Evolutionary conservation across 2,329 filamentous ascomycete species (phyloP).

Genomic region (Fusarium buharicum): DNA sequence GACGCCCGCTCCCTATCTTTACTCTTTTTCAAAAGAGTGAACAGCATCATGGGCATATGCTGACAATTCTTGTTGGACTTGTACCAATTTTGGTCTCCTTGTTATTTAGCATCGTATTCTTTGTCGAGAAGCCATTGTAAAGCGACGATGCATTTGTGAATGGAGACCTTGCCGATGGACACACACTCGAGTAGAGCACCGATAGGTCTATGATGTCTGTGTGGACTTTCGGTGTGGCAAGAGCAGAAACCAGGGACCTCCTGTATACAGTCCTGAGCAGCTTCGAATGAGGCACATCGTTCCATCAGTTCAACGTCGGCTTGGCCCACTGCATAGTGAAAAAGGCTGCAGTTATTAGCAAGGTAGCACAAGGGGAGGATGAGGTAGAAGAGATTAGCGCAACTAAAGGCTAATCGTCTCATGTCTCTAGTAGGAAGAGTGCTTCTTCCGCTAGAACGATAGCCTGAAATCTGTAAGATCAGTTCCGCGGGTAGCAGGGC

Average conservation of each 20-base stretch:
- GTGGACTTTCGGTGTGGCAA: accelerated
- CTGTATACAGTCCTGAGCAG: not conserved
- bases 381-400: not conserved
- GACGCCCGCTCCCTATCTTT: not conserved
- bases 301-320: not conserved
- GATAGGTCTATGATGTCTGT: not conserved
- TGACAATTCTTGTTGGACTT: accelerated
- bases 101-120: not conserved
- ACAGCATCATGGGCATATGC: not conserved
- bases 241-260: accelerated
- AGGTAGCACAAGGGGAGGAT: not conserved
- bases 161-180: accelerated
- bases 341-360: not conserved
- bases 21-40: not conserved
- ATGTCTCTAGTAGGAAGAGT: not conserved
- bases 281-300: not conserved
- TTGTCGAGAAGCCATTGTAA: not conserved
- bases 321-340: accelerated
- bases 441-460: accelerated
- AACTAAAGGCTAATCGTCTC: not conserved
- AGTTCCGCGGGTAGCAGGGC: conserved; percentile 3
- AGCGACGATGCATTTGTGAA: not conserved
- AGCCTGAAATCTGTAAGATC: not conserved
- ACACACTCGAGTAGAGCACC: not conserved
- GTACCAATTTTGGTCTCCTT: not conserved